phyloP scores from a whole-genome alignment of 257 asterid genomes.

The Petunia axillaris region DNA sequence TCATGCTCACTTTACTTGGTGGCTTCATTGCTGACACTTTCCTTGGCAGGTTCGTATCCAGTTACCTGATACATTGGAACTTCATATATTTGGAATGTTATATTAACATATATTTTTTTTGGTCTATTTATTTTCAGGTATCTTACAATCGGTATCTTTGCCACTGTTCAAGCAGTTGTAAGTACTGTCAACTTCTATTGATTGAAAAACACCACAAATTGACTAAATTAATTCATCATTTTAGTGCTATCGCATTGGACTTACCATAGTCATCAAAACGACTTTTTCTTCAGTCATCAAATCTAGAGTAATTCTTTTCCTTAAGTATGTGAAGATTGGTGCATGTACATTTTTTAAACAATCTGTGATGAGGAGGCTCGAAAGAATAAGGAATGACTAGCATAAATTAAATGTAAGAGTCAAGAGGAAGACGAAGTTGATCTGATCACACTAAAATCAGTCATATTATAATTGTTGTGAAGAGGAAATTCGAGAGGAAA shows the following conservation, averaged over 20 bases:
- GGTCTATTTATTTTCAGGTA: slow-evolving; percentile 45
- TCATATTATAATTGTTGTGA: not conserved
- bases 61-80: not conserved
- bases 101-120: too few species aligned
- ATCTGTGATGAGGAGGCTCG: slow-evolving; percentile 34
- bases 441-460: not conserved
- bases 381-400: not conserved
- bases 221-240: not conserved
- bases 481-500: slow-evolving; percentile 22
- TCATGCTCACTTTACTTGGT: slow-evolving; percentile 78
- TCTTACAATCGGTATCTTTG: slow-evolving; percentile 72
- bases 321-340: not conserved
- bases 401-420: not conserved
- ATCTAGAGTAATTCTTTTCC: not conserved
- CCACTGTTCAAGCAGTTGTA: slow-evolving; percentile 77
- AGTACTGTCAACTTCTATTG: not conserved
- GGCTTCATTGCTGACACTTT: slow-evolving; percentile 87
- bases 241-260: slow-evolving; percentile 23
- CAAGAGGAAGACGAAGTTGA: not conserved
- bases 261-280: slow-evolving; percentile 11
- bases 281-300: not conserved
- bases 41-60: slow-evolving; percentile 60
- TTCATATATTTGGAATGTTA: not conserved
- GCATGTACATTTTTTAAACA: not conserved
- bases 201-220: too few species aligned